Percentiles rank a stretch among this genome's conserved stretches.
Evolutionary conservation across 2,329 filamentous ascomycete species (phyloP).

Genomic region (Alternaria gaisen): DNA sequence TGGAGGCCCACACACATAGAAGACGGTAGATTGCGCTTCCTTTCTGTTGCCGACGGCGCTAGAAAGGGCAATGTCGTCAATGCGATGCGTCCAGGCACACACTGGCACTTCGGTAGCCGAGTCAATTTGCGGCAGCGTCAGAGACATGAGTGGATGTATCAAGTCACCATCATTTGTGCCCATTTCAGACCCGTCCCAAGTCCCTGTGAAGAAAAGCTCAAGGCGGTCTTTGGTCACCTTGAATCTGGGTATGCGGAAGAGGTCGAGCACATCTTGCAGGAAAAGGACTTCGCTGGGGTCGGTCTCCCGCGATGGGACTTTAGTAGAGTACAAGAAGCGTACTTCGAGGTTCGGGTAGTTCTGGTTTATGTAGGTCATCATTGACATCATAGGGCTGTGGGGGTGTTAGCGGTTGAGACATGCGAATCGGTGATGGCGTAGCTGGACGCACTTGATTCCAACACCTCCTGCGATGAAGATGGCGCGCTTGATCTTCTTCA

Average conservation of each 20-base stretch:
- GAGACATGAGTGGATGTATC: constrained; percentile 45
- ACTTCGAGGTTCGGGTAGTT: constrained; percentile 56
- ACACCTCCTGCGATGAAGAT: constrained; percentile 84
- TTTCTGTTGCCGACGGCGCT: constrained; percentile 50
- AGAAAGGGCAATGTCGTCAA: constrained; percentile 50
- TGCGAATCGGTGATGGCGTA: not conserved
- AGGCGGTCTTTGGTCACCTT: constrained; percentile 41
- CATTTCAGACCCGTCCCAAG: constrained; percentile 39
- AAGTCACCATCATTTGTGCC: constrained; percentile 36
- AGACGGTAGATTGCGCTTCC: constrained; percentile 51
- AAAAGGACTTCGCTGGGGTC: constrained; percentile 47
- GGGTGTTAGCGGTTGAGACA: constrained; percentile 19
- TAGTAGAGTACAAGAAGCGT: constrained; percentile 70
- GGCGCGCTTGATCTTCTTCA: constrained; percentile 62
- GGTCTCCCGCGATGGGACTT: constrained; percentile 47
- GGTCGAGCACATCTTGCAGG: constrained; percentile 43
- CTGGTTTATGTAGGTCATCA: constrained; percentile 68
- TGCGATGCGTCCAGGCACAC: constrained; percentile 45
- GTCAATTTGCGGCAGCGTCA: constrained; percentile 42
- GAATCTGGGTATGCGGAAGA: constrained; percentile 42
- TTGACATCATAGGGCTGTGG: constrained; percentile 74
- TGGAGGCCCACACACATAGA: constrained; percentile 60
- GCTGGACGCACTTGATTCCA: constrained; percentile 72
- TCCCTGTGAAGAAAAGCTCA: constrained; percentile 50
- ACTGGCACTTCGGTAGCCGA: constrained; percentile 42